A percentile compares a stretch with the other conserved stretches of the same genome.
Evolutionary conservation across 192 early-diverging fungal genomes (phyloP).

Genomic region (Endogone sp.): DNA sequence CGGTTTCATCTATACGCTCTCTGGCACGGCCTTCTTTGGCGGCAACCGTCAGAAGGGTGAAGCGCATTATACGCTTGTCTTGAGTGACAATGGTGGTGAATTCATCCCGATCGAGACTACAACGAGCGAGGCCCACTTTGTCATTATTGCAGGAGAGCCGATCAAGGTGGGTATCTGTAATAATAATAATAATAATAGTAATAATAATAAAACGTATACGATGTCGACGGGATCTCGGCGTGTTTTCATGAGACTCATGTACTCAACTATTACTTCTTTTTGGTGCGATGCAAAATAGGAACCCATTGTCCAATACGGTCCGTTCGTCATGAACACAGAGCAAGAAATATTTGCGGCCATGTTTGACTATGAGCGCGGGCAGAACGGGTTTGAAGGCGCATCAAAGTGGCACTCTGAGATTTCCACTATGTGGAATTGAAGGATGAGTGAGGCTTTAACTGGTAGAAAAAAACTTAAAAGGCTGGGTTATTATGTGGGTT

Average conservation of each 20-base stretch:
- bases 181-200: constrained; percentile 12
- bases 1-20: constrained; percentile 61
- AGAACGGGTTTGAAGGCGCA: constrained; percentile 72
- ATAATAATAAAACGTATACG: not conserved
- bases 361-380: constrained; percentile 51
- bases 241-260: constrained; percentile 9
- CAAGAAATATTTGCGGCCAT: constrained; percentile 45
- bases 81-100: constrained; percentile 31
- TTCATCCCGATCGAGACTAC: constrained; percentile 29
- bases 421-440: constrained; percentile 12
- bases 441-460: no score
- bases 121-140: constrained; percentile 25
- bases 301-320: constrained; percentile 57
- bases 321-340: constrained; percentile 62
- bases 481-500: no score
- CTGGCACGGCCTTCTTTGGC: constrained; percentile 50
- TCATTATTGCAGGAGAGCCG: constrained; percentile 30
- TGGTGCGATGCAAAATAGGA: constrained; percentile 37
- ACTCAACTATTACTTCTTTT: constrained; percentile 21
- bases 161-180: constrained; percentile 16
- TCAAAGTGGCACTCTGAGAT: constrained; percentile 45
- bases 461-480: no score
- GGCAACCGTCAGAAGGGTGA: constrained; percentile 23
- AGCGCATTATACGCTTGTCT: constrained; percentile 42
- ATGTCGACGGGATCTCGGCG: not conserved